Evolutionary conservation across 2,329 filamentous ascomycete genomes (phyloP), one percentile per base, ranked within the genome.

Genomic region (Xenoacremonium recifei): DNA sequence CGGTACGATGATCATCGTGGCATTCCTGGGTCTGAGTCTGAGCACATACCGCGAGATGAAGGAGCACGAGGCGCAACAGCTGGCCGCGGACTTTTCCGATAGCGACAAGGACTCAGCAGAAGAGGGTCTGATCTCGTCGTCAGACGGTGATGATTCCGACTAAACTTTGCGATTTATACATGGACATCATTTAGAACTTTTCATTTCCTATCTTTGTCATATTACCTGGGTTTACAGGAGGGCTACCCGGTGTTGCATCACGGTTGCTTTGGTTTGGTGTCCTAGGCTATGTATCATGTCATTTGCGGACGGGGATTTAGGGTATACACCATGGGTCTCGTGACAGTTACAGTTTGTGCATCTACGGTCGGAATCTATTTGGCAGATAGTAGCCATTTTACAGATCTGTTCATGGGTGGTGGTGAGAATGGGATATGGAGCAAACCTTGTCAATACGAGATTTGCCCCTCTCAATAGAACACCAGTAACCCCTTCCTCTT

Each of bases 1-100:
- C n/a, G 92, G 93, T 1, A 60, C 86, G 20, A 73, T 97, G 56
- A 99, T 99, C 58, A 87, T 96, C 44, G 75, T 80, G 2, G 93
- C 93, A 0, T 99, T 99, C 62, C 64, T 83, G n/a, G 75, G 96
- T 58, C 66, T 99, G 33, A 90, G 84, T 57, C 96, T 84, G 82
- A 93, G 89, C 51, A 96, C 92, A 1, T 99, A 92, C 68, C 79
- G 84, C 37, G 93, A 99, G 70, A 92, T 97, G 84, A 80, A 83
- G 34, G 89, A 96, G 65, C 89, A 95, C 53, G 79, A 84, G 55
- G 75, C 76, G 50, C 83, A 82, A 59, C 82, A 75, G 56, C 48
- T 64, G 31, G 64, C 60, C 5, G 64, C 72, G 3, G 72, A 75
- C 40, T 58, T 72, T 42, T 67, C 68, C 12, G 71, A 73, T 35